Evolutionary conservation across 176 grass and related monocot genomes (phyloP).

Genomic region (Oryza australiensis): DNA sequence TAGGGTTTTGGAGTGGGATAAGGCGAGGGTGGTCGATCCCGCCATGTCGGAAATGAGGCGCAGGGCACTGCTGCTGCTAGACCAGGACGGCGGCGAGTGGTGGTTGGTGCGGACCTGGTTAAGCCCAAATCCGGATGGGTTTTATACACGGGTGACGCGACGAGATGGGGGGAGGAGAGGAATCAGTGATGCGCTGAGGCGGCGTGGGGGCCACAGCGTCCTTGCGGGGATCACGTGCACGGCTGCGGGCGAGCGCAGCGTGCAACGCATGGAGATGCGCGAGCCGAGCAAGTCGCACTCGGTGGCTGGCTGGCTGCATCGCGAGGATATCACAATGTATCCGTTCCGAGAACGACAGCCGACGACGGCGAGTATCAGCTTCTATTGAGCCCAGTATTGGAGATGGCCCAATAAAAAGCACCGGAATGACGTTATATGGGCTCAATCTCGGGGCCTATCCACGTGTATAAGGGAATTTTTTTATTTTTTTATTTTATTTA

Average conservation of each 20-base stretch:
- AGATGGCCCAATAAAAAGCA: neutral
- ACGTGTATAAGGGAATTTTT: too few relatives aligned
- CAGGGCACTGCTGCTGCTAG: too few relatives aligned
- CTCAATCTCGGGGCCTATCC: too few relatives aligned
- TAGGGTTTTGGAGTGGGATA: conserved; percentile 61
- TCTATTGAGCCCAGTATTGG: neutral
- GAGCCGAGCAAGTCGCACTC: neutral
- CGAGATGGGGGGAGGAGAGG: too few relatives aligned
- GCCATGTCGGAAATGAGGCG: conserved; percentile 62
- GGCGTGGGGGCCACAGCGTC: neutral
- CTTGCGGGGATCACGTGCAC: neutral
- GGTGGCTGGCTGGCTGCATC: conserved; percentile 23
- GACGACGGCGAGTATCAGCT: neutral
- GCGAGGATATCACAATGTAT: neutral
- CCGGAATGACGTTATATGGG: too few relatives aligned
- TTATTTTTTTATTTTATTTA: too few relatives aligned
- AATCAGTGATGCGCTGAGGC: neutral
- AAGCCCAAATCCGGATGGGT: neutral
- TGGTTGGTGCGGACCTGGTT: neutral
- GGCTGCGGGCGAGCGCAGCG: neutral
- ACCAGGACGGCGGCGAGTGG: neutral
- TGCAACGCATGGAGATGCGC: conserved; percentile 1
- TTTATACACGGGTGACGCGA: neutral
- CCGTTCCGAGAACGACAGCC: neutral
- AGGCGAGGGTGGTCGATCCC: conserved; percentile 47